Evolutionary conservation across 805 yeast genomes (phyloP).

Genomic region (Ogataea haglerorum): DNA sequence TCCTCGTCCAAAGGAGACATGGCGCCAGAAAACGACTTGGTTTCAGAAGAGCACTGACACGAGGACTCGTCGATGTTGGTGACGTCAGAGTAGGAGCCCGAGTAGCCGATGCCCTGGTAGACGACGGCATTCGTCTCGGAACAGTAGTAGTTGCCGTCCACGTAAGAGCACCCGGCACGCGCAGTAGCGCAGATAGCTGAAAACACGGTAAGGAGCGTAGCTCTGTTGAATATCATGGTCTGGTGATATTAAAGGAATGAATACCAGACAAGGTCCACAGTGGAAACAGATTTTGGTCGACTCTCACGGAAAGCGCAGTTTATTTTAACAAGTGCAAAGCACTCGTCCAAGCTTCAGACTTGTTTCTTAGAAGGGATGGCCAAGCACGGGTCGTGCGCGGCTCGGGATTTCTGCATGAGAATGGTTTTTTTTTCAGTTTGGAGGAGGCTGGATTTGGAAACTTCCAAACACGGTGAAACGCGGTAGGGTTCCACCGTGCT

Average conservation of each 20-base stretch:
- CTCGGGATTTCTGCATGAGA: slow-evolving; percentile 3
- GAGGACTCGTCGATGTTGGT: slow-evolving; percentile 59
- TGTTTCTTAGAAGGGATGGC: slow-evolving; percentile 12
- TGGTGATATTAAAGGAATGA: slow-evolving; percentile 11
- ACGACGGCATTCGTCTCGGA: slow-evolving; percentile 52
- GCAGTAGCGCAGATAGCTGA: slow-evolving; percentile 22
- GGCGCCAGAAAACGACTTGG: slow-evolving; percentile 61
- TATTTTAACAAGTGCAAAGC: slow-evolving; percentile 1
- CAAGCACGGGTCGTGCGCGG: slow-evolving; percentile 6
- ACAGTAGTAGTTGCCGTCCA: slow-evolving; percentile 84
- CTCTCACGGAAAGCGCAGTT: background rate
- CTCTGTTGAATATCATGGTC: slow-evolving; percentile 23
- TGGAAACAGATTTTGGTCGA: background rate
- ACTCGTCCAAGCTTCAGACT: slow-evolving; percentile 4
- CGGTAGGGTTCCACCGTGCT: slow-evolving; percentile 2
- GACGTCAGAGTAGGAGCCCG: slow-evolving; percentile 75
- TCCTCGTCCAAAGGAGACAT: slow-evolving; percentile 84
- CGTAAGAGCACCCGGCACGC: slow-evolving; percentile 32
- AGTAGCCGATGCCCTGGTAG: slow-evolving; percentile 69
- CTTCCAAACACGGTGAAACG: slow-evolving; percentile 5
- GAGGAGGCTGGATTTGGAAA: slow-evolving; percentile 9
- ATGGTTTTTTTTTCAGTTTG: slow-evolving; percentile 1
- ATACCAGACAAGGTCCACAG: slow-evolving; percentile 8
- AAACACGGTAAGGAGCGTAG: slow-evolving; percentile 21
- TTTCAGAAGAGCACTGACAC: slow-evolving; percentile 65